These are phyloP conservation scores for Aegle marmelos DNA, from an alignment of 345 rosid genomes.

Conservation along the genomic window DNA sequence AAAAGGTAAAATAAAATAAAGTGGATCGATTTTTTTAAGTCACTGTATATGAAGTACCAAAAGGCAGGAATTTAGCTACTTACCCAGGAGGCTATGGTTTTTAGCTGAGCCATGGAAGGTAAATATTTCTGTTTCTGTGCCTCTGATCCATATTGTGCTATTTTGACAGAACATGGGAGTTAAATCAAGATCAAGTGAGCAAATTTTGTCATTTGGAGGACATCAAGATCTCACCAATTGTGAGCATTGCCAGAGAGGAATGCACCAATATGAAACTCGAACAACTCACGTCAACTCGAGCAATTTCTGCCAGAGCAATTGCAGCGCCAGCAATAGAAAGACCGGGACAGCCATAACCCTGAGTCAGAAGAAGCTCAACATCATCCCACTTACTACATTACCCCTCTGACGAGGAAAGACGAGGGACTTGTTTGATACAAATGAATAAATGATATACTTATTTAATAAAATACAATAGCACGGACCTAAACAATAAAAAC, in stretches of 20 bases:
- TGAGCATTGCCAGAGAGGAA: conserved; percentile 87
- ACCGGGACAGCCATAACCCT: conserved; percentile 98
- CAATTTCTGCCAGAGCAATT: conserved; percentile 64
- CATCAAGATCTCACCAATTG: conserved; percentile 58
- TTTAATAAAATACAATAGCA: too few relatives aligned
- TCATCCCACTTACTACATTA: conserved; percentile 5
- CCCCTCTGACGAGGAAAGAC: not conserved
- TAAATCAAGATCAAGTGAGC: not conserved
- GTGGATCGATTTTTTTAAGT: not conserved
- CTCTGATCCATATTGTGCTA: conserved; percentile 88
- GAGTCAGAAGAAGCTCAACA: conserved; percentile 26
- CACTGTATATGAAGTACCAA: not conserved
- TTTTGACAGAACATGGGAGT: conserved; percentile 24
- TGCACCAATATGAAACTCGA: conserved; percentile 85
- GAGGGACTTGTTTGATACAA: conserved; percentile 21
- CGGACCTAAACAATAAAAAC: not conserved
- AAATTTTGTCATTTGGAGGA: conserved; percentile 33
- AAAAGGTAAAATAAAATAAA: conserved; percentile 8
- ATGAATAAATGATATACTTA: not conserved
- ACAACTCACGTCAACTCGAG: conserved; percentile 98
- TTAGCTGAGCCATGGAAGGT: conserved; percentile 73
- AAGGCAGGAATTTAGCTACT: conserved; percentile 18
- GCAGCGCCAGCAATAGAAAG: conserved; percentile 72
- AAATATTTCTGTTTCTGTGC: conserved; percentile 75
- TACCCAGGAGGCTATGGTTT: conserved; percentile 84